Evolutionary conservation across 805 yeast species (phyloP), one percentile per base, ranked within the genome.

Genomic region (Monosporozyma solicola): DNA sequence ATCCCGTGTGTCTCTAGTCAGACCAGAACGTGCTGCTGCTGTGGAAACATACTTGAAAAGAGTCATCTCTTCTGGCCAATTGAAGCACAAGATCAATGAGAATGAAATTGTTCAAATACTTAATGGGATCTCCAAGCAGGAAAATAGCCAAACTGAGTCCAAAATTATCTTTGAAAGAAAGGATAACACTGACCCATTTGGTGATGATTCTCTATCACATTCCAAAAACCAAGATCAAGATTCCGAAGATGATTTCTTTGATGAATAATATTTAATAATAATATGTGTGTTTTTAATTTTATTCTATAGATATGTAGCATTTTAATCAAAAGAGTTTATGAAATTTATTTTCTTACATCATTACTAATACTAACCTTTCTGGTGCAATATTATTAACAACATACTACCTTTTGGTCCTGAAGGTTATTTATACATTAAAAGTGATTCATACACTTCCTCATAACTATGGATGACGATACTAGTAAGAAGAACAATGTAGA

Each of bases 11-110:
- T 74, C 89, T 31, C 78, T 94, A 65, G 99, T 92, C 46, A 81
- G 91, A 63, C 95, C 95, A 2, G 98, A 94, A 51, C 76, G 97
- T 53, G 98, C 95, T 1, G 78, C 79, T 50, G 87, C 90, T 2
- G 97, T 90, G 13, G 97, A 92, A 62, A 82, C 84, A 56, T 82
- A 92, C 61, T 72, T 92, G 47, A 71, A 85, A 29, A 80, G 83
- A 60, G 71, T 92, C 66, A 86, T 83, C 8, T 80, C 82, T 55
- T 77, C 85, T 58, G 97, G 97, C 1, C 88, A 85, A 55, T 72
- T 92, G 37, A 49, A 59, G 13, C 77, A 82, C 55, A 87, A 88
- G 65, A 74, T 92, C n/a, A 74, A 77, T 8, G 98, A 94, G 66
- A 76, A 79, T 35, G 96, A 90, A 57, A 78, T 92, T 51, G 96